Conservation (phyloP, 164 flowering plant species). For the Macadamia integrifolia region DNA sequence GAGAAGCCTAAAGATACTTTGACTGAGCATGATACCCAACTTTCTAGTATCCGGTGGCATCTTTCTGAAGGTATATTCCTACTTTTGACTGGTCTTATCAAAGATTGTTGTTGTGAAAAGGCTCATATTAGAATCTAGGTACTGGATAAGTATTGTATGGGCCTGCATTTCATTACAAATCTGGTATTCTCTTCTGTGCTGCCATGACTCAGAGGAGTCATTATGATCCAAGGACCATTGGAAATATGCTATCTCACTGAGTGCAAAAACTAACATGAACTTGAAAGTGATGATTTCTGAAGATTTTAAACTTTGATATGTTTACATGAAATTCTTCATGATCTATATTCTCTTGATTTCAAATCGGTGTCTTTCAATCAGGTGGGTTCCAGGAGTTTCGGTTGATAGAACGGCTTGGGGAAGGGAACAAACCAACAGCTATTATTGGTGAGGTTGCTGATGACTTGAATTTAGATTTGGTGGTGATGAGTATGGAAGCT, state of each 20-base stretch:
- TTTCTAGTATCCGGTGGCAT: slow-evolving; percentile 93
- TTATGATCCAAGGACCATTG: background rate
- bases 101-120: no score
- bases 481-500: slow-evolving; percentile 93
- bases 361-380: slow-evolving; percentile 14
- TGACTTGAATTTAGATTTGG: slow-evolving; percentile 80
- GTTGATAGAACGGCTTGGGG: slow-evolving; percentile 85
- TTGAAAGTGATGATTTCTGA: background rate
- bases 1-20: slow-evolving; percentile 64
- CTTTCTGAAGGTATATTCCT: slow-evolving; percentile 70
- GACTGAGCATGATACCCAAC: slow-evolving; percentile 79
- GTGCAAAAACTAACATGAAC: no score
- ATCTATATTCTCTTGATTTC: background rate
- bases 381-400: slow-evolving; percentile 87
- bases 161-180: background rate
- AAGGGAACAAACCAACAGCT: slow-evolving; percentile 83
- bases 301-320: background rate
- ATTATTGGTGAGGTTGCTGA: slow-evolving; percentile 97
- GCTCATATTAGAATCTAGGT: background rate
- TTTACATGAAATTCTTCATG: background rate
- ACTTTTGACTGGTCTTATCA: no score
- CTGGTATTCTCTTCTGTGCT: background rate
- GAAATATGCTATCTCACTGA: background rate
- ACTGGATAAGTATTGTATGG: background rate
- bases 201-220: background rate